A percentile compares a stretch with the other conserved stretches of the same genome.
Evolutionary conservation across 176 grass and related monocot genomes (phyloP).

Genomic region (Carex myosuroides): DNA sequence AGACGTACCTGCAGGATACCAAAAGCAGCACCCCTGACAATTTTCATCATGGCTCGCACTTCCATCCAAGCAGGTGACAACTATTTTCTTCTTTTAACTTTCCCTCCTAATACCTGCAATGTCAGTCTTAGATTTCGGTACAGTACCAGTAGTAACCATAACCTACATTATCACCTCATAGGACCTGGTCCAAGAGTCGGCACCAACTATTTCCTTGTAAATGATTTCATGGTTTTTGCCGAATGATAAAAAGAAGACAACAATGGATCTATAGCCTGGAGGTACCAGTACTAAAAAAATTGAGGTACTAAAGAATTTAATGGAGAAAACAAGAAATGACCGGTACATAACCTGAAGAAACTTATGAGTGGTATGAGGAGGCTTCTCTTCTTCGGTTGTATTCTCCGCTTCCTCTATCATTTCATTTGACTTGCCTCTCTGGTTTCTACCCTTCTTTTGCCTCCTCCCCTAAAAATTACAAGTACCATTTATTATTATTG

Average conservation of each 20-base stretch:
- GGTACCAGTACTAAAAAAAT: background rate
- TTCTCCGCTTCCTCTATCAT: background rate
- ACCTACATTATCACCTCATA: background rate
- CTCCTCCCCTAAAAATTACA: constrained; percentile 16
- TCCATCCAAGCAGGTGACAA: constrained; percentile 88
- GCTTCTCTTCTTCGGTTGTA: background rate
- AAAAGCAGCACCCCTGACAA: constrained; percentile 88
- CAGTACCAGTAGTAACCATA: background rate
- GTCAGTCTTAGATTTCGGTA: constrained; percentile 1
- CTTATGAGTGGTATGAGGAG: constrained; percentile 72
- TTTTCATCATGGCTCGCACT: constrained; percentile 96
- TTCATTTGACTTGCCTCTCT: background rate
- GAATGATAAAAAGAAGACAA: background rate
- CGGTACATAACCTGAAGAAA: constrained; percentile 58
- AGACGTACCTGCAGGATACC: constrained; percentile 69
- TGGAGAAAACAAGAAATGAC: background rate
- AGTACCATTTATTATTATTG: background rate
- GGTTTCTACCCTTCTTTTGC: constrained; percentile 6
- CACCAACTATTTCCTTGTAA: background rate
- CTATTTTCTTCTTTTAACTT: constrained; percentile 75
- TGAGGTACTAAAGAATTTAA: background rate
- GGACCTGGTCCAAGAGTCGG: background rate
- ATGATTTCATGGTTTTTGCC: background rate
- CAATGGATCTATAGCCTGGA: background rate
- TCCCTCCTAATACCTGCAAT: constrained; percentile 68